Percentiles rank a stretch among this genome's conserved stretches.
Conservation (phyloP, 768 basidiomycete genomes). For the Mycena venus region DNA sequence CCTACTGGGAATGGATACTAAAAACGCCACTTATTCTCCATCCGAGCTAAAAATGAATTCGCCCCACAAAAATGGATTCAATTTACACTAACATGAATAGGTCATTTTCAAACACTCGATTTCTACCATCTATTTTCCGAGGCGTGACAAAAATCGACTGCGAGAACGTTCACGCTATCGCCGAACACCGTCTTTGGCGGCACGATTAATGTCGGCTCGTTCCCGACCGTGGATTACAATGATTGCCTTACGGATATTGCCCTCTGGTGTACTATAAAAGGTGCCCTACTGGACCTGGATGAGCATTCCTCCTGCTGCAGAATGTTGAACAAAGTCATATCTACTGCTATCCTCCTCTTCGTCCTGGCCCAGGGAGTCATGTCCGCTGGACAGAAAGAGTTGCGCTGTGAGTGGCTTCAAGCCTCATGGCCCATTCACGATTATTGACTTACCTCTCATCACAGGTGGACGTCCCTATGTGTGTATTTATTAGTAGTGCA, state of each 20-base stretch:
- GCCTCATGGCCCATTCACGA: background rate
- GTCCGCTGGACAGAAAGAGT: background rate
- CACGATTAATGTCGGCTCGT: background rate
- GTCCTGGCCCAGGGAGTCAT: background rate
- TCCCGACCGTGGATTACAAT: no score
- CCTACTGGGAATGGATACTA: no score
- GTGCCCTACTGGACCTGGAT: background rate
- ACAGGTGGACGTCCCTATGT: background rate
- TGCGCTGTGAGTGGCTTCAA: background rate
- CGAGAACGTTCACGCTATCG: background rate
- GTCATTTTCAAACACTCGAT: no score
- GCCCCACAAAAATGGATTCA: no score
- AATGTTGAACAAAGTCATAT: background rate
- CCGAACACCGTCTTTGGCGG: background rate
- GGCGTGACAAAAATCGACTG: background rate
- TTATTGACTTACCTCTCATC: no score
- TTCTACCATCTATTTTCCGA: background rate
- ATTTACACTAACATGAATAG: no score
- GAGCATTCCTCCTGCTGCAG: no score
- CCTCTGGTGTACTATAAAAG: background rate
- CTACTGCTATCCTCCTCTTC: background rate
- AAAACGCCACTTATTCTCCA: no score
- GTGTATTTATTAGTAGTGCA: background rate
- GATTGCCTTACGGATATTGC: background rate
- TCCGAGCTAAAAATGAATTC: no score